Evolutionary conservation across 176 grass and related monocot species (phyloP).

Genomic region (Rhipidocladum racemiflorum): DNA sequence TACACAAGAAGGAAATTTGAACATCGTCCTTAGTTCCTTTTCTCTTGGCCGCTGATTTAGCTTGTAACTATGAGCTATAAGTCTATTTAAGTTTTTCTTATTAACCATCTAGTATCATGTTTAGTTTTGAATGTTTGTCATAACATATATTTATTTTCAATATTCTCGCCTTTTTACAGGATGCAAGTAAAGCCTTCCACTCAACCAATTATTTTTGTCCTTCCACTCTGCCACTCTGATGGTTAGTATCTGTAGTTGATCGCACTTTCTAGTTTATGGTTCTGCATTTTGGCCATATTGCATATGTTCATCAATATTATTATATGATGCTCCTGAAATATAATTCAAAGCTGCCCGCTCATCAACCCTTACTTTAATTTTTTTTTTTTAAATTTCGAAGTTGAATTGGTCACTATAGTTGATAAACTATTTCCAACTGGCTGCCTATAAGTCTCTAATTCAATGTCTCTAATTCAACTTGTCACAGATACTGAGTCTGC

Average conservation of each 20-base stretch:
- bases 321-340: neutral
- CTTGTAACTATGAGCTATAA: neutral
- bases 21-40: neutral
- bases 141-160: neutral
- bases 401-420: neutral
- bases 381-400: neutral
- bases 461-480: slow-evolving; percentile 23
- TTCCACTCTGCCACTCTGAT: slow-evolving; percentile 88
- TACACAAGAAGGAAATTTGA: neutral
- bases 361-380: neutral
- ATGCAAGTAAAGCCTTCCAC: slow-evolving; percentile 92
- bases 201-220: slow-evolving; percentile 78
- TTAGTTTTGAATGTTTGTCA: neutral
- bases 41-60: neutral
- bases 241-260: slow-evolving; percentile 47
- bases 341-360: neutral
- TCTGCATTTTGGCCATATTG: neutral
- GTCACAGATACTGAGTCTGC: slow-evolving; percentile 82
- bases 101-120: neutral
- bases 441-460: slow-evolving; percentile 14
- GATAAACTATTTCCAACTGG: neutral
- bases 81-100: neutral
- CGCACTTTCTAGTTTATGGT: slow-evolving; percentile 7
- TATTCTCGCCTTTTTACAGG: slow-evolving; percentile 41
- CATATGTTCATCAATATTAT: neutral